These are phyloP conservation scores for Nemania serpens DNA, from an alignment of 2,329 filamentous ascomycete genomes.

Conservation along the genomic window DNA sequence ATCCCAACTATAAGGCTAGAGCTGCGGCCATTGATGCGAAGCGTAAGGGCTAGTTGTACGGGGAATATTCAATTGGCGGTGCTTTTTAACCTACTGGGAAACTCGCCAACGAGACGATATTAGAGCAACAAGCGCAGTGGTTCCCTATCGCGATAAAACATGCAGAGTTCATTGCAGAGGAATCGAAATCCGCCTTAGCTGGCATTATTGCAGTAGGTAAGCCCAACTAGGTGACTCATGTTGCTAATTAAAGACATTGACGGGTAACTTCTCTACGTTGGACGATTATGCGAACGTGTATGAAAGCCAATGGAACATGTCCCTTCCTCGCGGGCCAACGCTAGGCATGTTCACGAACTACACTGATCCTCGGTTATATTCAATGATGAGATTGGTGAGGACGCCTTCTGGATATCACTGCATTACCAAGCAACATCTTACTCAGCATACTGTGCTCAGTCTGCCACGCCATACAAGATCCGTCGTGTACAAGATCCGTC, in stretches of 20 bases:
- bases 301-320: slow-evolving; percentile 18
- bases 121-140: slow-evolving; percentile 16
- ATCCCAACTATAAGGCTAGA: slow-evolving; percentile 1
- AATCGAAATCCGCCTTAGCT: slow-evolving; percentile 7
- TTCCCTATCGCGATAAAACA: slow-evolving; percentile 15
- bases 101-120: slow-evolving; percentile 18
- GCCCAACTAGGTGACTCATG: neutral
- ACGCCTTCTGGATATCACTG: neutral
- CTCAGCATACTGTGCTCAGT: slow-evolving; percentile 22
- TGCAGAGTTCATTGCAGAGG: slow-evolving; percentile 8
- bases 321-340: slow-evolving; percentile 14
- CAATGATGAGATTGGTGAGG: slow-evolving; percentile 23
- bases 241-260: slow-evolving; percentile 3
- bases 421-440: neutral
- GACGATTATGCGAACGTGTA: slow-evolving; percentile 18
- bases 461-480: slow-evolving; percentile 47
- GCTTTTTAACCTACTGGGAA: slow-evolving; percentile 17
- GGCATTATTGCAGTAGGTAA: slow-evolving; percentile 13
- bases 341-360: slow-evolving; percentile 17
- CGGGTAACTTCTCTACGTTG: slow-evolving; percentile 16
- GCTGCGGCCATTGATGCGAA: slow-evolving; percentile 3
- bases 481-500: slow-evolving; percentile 43
- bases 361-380: slow-evolving; percentile 16
- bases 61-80: slow-evolving; percentile 13
- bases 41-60: slow-evolving; percentile 14